phyloP scores from a whole-genome alignment of 805 yeast genomes.

The Naumovozyma dairenensis region DNA sequence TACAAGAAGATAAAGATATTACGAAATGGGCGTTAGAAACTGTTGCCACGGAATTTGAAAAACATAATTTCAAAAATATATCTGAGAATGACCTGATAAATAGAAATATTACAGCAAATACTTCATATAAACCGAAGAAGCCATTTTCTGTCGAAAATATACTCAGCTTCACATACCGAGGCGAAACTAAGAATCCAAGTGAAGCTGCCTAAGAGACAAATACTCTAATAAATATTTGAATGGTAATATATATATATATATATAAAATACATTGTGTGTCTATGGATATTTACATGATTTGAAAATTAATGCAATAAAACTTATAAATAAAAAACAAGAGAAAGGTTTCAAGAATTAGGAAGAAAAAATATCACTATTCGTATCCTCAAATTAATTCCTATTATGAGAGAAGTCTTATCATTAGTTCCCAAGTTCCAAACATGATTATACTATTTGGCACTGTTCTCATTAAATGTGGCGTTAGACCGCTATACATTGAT shows the following conservation, averaged over 20 bases:
- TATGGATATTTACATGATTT: too few relatives aligned
- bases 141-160: constrained; percentile 33
- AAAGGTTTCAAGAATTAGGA: too few relatives aligned
- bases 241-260: too few relatives aligned
- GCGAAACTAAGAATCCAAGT: too few relatives aligned
- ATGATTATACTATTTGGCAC: constrained; percentile 96
- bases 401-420: constrained; percentile 47
- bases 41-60: constrained; percentile 44
- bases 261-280: too few relatives aligned
- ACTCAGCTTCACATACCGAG: constrained; percentile 38
- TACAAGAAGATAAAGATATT: constrained; percentile 48
- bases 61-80: constrained; percentile 50
- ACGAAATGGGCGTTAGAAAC: constrained; percentile 57
- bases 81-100: constrained; percentile 56
- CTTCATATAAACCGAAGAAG: constrained; percentile 18
- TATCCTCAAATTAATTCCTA: too few relatives aligned
- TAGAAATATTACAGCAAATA: constrained; percentile 39
- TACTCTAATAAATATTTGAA: too few relatives aligned
- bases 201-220: too few relatives aligned
- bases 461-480: constrained; percentile 92
- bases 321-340: too few relatives aligned
- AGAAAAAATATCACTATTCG: too few relatives aligned
- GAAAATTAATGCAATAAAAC: not conserved
- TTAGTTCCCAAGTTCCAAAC: constrained; percentile 98
- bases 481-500: constrained; percentile 94